Evolutionary conservation across 352 stramenopile species (phyloP), one percentile per base, ranked within the genome.

Genomic region (Thalassiosira exigua): DNA sequence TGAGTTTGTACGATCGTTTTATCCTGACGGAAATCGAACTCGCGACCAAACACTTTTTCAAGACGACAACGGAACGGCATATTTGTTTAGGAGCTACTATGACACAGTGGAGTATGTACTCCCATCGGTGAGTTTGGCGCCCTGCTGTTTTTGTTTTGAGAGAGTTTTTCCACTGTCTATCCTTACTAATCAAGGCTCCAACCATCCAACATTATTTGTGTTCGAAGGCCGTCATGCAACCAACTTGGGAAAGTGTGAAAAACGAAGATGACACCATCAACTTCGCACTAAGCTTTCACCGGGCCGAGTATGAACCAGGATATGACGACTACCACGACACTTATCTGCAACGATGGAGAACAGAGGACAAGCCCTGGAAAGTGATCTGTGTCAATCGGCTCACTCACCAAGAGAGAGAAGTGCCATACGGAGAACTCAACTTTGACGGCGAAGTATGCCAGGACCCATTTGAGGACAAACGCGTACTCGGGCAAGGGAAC

Each of bases 271-370:
- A 83, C 11, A 81, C 21, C 24, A 86, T 53, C 0, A 91, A 98
- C 72, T 98, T 98, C 82, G 93, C 94, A 0, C 82, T 98, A n/a
- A 98, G 91, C 74, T 98, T 97, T 75, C 97, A 99, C 62, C 90
- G 97, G 17, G 95, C 96, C n/a, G 96, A 97, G 30, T 98, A 98
- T 61, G 86, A 97, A 57, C 60, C 85, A 33, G 95, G 92, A 21
- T 99, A 99, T 87, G 96, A 99, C 75, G 92, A 99, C 73, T 96
- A 95, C 33, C 95, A 98, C 61, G 97, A 99, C 73, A 98, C 98
- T 73, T 98, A 98, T 81, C 75, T 98, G 4, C 96, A 99, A 79
- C 87, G 96, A 14, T 98, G 95, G 95, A 87, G 96, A 11, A 96
- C 96, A 77, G 97, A 99, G 61, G 96, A 98, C 78, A 81, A 91